Base-by-base conservation (phyloP, 2,329 filamentous ascomycete species). In the Colletotrichum tofieldiae region DNA sequence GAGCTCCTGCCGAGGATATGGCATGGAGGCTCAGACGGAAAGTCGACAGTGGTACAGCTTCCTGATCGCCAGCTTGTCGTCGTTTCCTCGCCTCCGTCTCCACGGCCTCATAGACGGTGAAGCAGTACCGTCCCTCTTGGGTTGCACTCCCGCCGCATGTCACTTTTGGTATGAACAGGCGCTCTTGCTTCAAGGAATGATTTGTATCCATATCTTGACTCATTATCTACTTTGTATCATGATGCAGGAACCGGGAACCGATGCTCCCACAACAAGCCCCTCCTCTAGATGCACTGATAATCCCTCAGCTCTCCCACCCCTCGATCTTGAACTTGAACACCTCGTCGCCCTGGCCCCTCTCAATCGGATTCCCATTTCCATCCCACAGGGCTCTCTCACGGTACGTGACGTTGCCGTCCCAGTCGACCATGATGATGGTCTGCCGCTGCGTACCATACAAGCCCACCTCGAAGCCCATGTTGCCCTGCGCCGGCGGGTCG, bases 401-500 rank as follows among this genome's bases (percentile, higher is more conserved):
- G 76, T 88, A 90, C 0, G 86, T 88, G 23, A 91, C 88, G 45
- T 89, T 89, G 3, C 90, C 90, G 3, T 91, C 84, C 87, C 88
- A 90, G 75, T 91, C 89, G 8, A 92, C 87, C 55, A 92, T 80
- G 18, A 92, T 80, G 18, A 92, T 82, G 0, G 90, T 92, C 81
- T 92, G 90, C 47, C 90, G 82, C 80, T 92, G 90, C 6, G 90
- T 92, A 5, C 90, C 90, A 75, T 92, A 92, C 74, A 90, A 82
- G 1, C 90, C 90, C 6, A 85, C 88, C 77, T 88, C 87, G 75
- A 89, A 90, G 1, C 84, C 84, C 54, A 76, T 75, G n/a, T 49
- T 65, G 26, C 26, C 74, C 70, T 29, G 76, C 74, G 47, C 75
- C 32, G 69, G 59, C 39, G 70, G 66, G 70, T 80, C 84, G 78